Evolutionary conservation across 371 early-diverging fungal species (phyloP), one percentile per base, ranked within the genome.

Genomic region (Mucor lusitanicus): DNA sequence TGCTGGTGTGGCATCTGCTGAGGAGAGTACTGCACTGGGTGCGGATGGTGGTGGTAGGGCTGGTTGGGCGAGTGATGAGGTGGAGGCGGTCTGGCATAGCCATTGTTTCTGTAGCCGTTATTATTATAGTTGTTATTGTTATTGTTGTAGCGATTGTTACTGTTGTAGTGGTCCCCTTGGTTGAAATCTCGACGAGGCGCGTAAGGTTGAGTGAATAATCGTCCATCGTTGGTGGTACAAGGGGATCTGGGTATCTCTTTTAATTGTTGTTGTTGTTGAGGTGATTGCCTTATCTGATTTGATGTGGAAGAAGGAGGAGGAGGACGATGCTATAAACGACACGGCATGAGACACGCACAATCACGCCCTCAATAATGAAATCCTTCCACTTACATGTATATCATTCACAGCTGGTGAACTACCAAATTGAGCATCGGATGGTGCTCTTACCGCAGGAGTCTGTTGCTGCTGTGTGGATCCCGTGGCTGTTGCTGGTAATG

Each of bases 381-480:
- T 27, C 23, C 12, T 1, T 19, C 19, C 30, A 59, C 60, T 59
- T 66, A 66, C 66, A 60, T 60, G 25, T 23, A 46, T 64, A 60
- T 67, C 70, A 54, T 77, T 77, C 13, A 77, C 73, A 37, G 79
- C 77, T 28, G 79, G 64, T 17, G 82, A 64, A 66, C 76, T 82
- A 65, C 83, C 86, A 75, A 48, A 61, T 57, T 77, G 74, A 58
- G 80, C 75, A 40, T 76, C 73, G 32, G 76, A 54, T 50, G 50
- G 50, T 28, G 76, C 64, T 15, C 65, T 50, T 48, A 74, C 27
- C 53, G 75, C 59, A 42, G 77, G 67, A 27, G 39, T 56, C 44
- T 66, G 67, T 28, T 63, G 67, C 32, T 63, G 62, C 32, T 63
- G 62, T 50, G 67, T 59, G 30, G 32, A 67, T 53, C 21, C 25